phyloP scores from a whole-genome alignment of 164 flowering plant species.

The Dillenia suffruticosa region DNA sequence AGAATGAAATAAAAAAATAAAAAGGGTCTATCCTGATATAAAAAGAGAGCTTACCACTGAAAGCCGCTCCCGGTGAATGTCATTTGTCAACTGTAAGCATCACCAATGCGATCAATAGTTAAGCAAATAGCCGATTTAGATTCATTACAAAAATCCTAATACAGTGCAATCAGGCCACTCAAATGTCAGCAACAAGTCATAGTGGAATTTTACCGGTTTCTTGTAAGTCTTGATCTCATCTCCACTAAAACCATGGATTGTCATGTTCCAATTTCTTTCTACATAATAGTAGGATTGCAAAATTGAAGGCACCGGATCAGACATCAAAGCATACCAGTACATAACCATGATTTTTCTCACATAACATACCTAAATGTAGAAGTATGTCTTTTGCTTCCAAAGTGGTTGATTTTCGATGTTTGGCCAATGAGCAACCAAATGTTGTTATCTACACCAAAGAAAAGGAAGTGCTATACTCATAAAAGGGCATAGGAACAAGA shows the following conservation, averaged over 20 bases:
- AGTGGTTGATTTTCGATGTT: constrained; percentile 82
- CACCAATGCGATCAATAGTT: constrained; percentile 8
- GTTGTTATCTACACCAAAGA: constrained; percentile 61
- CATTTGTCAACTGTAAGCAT: constrained; percentile 49
- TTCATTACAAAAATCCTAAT: too few species aligned
- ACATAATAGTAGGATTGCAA: constrained; percentile 14
- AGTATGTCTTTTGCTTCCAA: constrained; percentile 96
- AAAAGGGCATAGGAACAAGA: neutral
- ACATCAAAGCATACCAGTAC: neutral
- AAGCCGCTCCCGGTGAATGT: constrained; percentile 76
- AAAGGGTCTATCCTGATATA: neutral
- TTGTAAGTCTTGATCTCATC: constrained; percentile 84
- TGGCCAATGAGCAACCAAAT: constrained; percentile 91
- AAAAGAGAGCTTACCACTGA: constrained; percentile 48
- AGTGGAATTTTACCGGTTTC: constrained; percentile 54
- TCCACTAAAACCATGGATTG: constrained; percentile 86
- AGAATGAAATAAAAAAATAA: neutral
- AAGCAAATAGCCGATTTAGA: too few species aligned
- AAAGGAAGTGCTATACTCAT: neutral
- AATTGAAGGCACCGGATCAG: neutral
- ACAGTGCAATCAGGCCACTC: neutral
- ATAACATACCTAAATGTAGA: constrained; percentile 78
- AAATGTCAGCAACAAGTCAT: neutral
- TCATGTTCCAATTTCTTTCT: constrained; percentile 95
- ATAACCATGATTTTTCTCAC: neutral